Evolutionary conservation across 345 rosid genomes (phyloP).

Genomic region (Abelmoschus esculentus): DNA sequence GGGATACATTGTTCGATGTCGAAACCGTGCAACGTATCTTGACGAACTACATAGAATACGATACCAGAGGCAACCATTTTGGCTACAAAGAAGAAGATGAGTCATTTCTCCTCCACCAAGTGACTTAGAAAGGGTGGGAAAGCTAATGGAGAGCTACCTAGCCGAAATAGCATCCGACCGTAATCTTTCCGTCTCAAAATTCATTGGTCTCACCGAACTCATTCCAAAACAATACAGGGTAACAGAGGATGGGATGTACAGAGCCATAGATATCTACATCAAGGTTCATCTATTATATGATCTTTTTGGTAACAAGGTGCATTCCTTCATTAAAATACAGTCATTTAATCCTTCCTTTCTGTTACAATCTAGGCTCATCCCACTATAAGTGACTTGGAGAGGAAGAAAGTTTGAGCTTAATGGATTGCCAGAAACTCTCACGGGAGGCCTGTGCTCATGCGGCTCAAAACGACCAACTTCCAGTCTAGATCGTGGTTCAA

Average conservation of each 20-base stretch:
- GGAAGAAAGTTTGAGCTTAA: conserved; percentile 88
- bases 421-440: conserved; percentile 96
- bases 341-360: not conserved
- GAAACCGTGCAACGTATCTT: conserved; percentile 75
- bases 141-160: conserved; percentile 78
- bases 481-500: conserved; percentile 86
- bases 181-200: conserved; percentile 57
- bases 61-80: conserved; percentile 37
- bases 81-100: conserved; percentile 34
- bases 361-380: conserved; percentile 68
- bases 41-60: conserved; percentile 54
- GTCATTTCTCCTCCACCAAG: conserved; percentile 35
- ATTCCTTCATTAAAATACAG: not conserved
- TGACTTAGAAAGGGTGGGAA: conserved; percentile 78
- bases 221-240: conserved; percentile 71
- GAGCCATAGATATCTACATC: conserved; percentile 85
- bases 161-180: conserved; percentile 84
- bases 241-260: conserved; percentile 84
- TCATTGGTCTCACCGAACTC: conserved; percentile 66
- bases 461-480: conserved; percentile 89
- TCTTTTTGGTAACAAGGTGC: not conserved
- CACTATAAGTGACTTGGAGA: conserved; percentile 68
- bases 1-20: conserved; percentile 74
- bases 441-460: conserved; percentile 96
- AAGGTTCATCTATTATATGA: conserved; percentile 40